Evolutionary conservation across 2,329 filamentous ascomycete genomes (phyloP), one percentile per base, ranked within the genome.

Genomic region (Pseudogymnoascus sp.): DNA sequence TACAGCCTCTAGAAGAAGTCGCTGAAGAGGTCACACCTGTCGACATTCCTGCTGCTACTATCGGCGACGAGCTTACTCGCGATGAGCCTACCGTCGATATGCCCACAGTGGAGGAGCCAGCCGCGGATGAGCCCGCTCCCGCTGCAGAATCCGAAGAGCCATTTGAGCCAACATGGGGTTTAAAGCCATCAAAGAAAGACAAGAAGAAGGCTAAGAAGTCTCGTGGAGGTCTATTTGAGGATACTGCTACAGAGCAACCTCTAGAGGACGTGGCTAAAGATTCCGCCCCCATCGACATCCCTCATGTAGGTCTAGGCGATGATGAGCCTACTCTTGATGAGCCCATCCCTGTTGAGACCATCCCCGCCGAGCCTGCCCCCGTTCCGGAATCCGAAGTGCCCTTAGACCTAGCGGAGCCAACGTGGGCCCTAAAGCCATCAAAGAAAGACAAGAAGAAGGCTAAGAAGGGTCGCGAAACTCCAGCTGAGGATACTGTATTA

Each of bases 121-220:
- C 19, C 24, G 4, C 14, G 11, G 44, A 53, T 38, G 38, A 31
- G 38, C 35, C 59, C 11, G 59, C 10, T n/a, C 24, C 16, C 31
- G 31, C 19, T 26, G 21, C 16, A n/a, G 31, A 38, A 31, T 24
- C 31, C 16, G 35, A 61, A 13, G 35, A 37, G 35, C 35, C 31
- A 61, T 44, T 29, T 14, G 59, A 61, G 59, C 16, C 59, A 37
- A 44, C 33, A 19, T 44, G 35, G 59, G 47, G 13, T 4, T n/a
- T 50, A 38, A 64, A 53, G 53, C 65, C 61, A 64, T 72, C 74
- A 33, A 77, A 78, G 69, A 79, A 78, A 60, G 74, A 76, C 29
- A 77, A 77, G 68, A 76, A 76, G 59, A 78, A 78, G 65, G 71
- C 69, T 5, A 70, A 73, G 50, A 66, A 59, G 29, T 8, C 4